Evolutionary conservation across 2,329 filamentous ascomycete species (phyloP).

Genomic region (Orbilia blumenaviensis): DNA sequence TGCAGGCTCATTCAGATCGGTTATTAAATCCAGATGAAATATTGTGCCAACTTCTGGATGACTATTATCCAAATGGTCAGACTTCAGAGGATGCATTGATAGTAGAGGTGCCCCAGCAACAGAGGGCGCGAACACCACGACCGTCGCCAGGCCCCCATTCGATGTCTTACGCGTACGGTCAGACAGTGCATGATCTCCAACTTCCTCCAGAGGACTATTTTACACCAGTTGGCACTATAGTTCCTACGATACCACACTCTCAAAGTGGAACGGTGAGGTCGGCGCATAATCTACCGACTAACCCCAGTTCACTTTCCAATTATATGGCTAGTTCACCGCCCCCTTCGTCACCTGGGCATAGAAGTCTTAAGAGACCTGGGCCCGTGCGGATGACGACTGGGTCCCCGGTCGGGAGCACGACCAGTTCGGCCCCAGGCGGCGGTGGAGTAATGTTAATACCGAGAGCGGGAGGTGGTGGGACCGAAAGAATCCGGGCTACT

Average conservation of each 20-base stretch:
- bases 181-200: constrained; percentile 62
- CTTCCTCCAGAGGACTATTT: constrained; percentile 80
- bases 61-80: constrained; percentile 86
- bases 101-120: constrained; percentile 78
- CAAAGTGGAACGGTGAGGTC: constrained; percentile 42
- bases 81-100: constrained; percentile 86
- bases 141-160: constrained; percentile 71
- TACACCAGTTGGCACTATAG: constrained; percentile 71
- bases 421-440: constrained; percentile 26
- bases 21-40: constrained; percentile 84
- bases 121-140: constrained; percentile 72
- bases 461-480: constrained; percentile 11
- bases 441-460: constrained; percentile 48
- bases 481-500: constrained; percentile 21
- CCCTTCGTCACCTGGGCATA: constrained; percentile 49
- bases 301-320: constrained; percentile 41
- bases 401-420: constrained; percentile 43
- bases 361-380: constrained; percentile 45
- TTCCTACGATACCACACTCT: constrained; percentile 61
- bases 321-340: constrained; percentile 49
- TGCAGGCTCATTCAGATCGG: constrained; percentile 68
- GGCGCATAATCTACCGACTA: constrained; percentile 41
- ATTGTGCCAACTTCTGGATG: constrained; percentile 79
- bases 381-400: constrained; percentile 51
- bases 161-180: constrained; percentile 51